A percentile compares a stretch with the other conserved stretches of the same genome.
These are phyloP conservation scores for Adansonia rubrostipa DNA, from an alignment of 441 rosid genomes.

Conservation along the genomic window DNA sequence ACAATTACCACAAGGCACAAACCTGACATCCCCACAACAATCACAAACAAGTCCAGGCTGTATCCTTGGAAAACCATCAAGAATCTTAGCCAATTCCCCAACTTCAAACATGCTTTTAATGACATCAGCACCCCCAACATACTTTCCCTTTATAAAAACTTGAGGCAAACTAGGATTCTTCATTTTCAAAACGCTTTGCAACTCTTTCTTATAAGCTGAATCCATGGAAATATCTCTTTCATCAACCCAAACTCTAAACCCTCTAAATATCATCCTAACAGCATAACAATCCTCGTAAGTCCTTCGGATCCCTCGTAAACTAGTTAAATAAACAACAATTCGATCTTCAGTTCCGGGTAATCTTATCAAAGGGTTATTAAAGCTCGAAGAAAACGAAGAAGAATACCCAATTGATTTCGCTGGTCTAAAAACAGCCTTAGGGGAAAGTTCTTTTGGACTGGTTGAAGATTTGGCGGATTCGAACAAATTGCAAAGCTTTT, in stretches of 20 bases:
- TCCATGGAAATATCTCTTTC: slow-evolving; percentile 94
- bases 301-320: slow-evolving; percentile 83
- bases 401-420: slow-evolving; percentile 38
- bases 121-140: slow-evolving; percentile 85
- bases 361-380: slow-evolving; percentile 44
- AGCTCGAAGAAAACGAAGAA: slow-evolving; percentile 31
- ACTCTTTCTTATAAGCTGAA: slow-evolving; percentile 74
- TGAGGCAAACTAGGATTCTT: slow-evolving; percentile 75
- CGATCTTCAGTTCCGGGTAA: slow-evolving; percentile 83
- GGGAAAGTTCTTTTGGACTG: slow-evolving; percentile 15
- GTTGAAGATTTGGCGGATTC: slow-evolving; percentile 51
- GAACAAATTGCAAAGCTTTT: slow-evolving; percentile 68
- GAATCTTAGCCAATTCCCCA: slow-evolving; percentile 78
- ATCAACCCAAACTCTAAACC: slow-evolving; percentile 89
- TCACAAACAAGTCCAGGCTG: slow-evolving; percentile 70
- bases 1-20: slow-evolving; percentile 78
- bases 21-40: slow-evolving; percentile 79
- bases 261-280: slow-evolving; percentile 81
- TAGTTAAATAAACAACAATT: slow-evolving; percentile 82
- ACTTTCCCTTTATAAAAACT: slow-evolving; percentile 71
- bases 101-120: slow-evolving; percentile 79
- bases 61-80: slow-evolving; percentile 65
- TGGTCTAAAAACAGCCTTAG: slow-evolving; percentile 34
- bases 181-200: slow-evolving; percentile 63
- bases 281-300: slow-evolving; percentile 94